Conservation (phyloP, 2,329 filamentous ascomycete genomes). For the Aureobasidium sp. region DNA sequence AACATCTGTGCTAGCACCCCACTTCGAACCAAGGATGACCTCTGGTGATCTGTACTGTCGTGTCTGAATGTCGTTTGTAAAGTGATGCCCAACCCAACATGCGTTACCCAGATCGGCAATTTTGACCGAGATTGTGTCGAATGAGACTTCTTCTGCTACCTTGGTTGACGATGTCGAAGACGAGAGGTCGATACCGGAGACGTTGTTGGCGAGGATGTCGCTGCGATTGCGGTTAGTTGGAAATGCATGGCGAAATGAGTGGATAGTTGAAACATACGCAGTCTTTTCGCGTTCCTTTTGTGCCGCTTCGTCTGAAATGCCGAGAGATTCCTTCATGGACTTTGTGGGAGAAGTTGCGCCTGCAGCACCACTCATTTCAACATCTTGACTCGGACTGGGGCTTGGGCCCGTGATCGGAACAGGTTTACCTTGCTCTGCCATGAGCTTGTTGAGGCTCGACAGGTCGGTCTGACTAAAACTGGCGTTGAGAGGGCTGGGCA, state of each 20-base stretch:
- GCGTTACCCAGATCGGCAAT: constrained; percentile 97
- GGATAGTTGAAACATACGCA: constrained; percentile 58
- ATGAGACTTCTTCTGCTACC: constrained; percentile 51
- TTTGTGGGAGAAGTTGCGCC: constrained; percentile 41
- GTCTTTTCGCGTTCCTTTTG: constrained; percentile 88
- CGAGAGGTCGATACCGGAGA: constrained; percentile 82
- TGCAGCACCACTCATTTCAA: constrained; percentile 52
- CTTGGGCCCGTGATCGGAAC: constrained; percentile 37
- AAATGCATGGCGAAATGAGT: constrained; percentile 16
- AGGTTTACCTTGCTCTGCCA: constrained; percentile 65
- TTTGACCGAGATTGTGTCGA: constrained; percentile 91
- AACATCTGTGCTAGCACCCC: constrained; percentile 98
- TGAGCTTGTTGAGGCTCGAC: constrained; percentile 72
- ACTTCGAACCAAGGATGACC: constrained; percentile 93
- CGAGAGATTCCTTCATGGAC: constrained; percentile 55
- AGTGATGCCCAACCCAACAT: constrained; percentile 98
- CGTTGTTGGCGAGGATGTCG: constrained; percentile 83
- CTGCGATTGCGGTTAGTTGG: constrained; percentile 25
- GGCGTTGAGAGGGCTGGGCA: constrained; percentile 89
- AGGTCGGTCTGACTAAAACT: constrained; percentile 77
- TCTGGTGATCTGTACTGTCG: constrained; percentile 95
- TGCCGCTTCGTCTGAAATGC: constrained; percentile 47
- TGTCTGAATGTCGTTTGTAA: constrained; percentile 98
- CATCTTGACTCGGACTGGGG: constrained; percentile 34
- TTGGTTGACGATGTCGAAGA: constrained; percentile 48